Base-by-base conservation (phyloP, 495 filamentous ascomycete genomes). In the Aspergillus diversus region DNA sequence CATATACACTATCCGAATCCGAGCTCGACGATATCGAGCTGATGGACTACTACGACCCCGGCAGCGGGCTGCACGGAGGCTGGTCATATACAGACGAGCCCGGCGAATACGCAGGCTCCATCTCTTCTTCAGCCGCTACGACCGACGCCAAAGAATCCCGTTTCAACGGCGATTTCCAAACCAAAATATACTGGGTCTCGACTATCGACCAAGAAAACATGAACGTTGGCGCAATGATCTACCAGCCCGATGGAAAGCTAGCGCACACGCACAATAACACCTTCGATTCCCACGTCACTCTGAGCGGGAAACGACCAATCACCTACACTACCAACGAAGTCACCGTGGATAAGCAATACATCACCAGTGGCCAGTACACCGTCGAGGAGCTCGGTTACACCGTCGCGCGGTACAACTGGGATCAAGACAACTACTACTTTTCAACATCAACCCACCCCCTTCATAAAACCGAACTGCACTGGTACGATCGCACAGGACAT, bases 1-100 rank as follows among this genome's bases (percentile, higher is more conserved):
- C 31, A 11, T 51, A 50, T 17, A 5, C 15, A 4, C 17, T 35
- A 7, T 49, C 57, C 43, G 8, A 8, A 13, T 7, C 7, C 13
- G 53, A 56, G 33, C 53, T 56, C 53, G 5, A 37, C 11, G 39
- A n/a, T 5, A 56, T 56, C 15, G 4, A 37, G 53, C 17, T 56
- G 53, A n/a, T 56, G 9, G 53, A 56, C 32, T 56, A 35, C 6
- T 13, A 6, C 12, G 4, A 56, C 34, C 4, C 53, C 4, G 13
- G 7, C 7, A n/a, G 7, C 34, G 31, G 16, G 13, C 7, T 56
- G 9, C 6, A 5, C 13, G 53, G 32, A 16, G 17, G 5, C 53
- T 56, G 32, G 53, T 56, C 17, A 16, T 56, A 56, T 56, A 33
- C 53, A 5, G 12, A 12, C 33, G 7, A 5, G 7, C 27, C 13